Base-by-base conservation (phyloP, 371 early-diverging fungal species). In the Syncephalastrum sp. region DNA sequence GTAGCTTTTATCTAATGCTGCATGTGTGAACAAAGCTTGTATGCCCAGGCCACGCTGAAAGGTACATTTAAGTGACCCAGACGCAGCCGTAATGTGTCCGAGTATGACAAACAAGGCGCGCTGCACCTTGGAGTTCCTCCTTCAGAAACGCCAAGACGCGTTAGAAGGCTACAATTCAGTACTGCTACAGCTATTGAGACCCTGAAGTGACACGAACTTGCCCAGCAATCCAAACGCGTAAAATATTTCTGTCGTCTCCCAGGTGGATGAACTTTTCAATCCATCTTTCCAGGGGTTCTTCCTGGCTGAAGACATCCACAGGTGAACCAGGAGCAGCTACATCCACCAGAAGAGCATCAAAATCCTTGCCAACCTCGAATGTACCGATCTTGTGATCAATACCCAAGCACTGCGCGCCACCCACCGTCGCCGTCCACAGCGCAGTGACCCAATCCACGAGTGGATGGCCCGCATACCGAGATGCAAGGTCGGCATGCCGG, bases 401-500 rank as follows among this genome's bases (percentile, higher is more conserved):
- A 7, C 53, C 59, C 12, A 59, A 29, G 4, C 41, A 38, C 25
- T 21, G 16, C 10, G 59, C 59, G 10, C 59, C 59, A 33, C 53
- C 59, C 45, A 59, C 5, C 7, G 59, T 59, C 15, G 59, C 59
- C 33, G 52, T 19, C 24, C 42, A 49, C 2, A 56, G 42, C 19
- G 42, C 57, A 15, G 47, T 49, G 0, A 24, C 19, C 50, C 57
- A 56, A 25, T 56, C 50, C 19, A 56, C 55, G 10, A 33, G 38
- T 2, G 38, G 38, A 12, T 33, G 38, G 12, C 38, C 38, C 2
- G 38, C 38, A 12, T 33, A 33, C 0, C 38, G 38, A 33, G 38
- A 33, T 2, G 38, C 38, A 33, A 33, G 38, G 8, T 5, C 8
- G 10, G 38, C 38, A 33, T 59, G 59, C 14, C 87, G 77, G 72